These are phyloP conservation scores for Neurospora sp. DNA, from an alignment of 495 filamentous ascomycete species.

Conservation along the genomic window DNA sequence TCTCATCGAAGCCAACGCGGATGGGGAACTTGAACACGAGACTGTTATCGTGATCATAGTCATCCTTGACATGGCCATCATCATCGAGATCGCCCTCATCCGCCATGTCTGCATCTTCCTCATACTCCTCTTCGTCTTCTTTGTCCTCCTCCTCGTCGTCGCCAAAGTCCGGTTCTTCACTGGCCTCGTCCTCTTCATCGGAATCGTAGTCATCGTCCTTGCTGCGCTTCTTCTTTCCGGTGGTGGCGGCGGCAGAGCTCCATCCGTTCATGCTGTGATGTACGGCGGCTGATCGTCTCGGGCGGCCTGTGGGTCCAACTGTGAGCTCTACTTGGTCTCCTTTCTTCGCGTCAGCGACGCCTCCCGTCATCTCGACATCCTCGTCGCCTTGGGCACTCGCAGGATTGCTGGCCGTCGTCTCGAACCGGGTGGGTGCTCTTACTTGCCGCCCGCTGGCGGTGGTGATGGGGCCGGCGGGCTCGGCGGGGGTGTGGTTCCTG, in stretches of 20 bases:
- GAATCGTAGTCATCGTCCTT: conserved; percentile 62
- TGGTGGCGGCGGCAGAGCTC: conserved; percentile 22
- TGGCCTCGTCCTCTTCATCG: conserved; percentile 58
- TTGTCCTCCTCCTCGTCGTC: conserved; percentile 42
- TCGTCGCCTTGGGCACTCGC: conserved; percentile 27
- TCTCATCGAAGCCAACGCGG: conserved; percentile 18
- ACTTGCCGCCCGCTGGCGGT: conserved; percentile 89
- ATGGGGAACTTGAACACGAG: conserved; percentile 57
- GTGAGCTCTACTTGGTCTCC: conserved; percentile 11
- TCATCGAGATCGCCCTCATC: conserved; percentile 44
- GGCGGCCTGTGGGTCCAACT: conserved; percentile 23
- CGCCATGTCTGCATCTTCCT: conserved; percentile 45
- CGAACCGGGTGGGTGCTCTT: conserved; percentile 62
- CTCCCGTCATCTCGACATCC: conserved; percentile 14
- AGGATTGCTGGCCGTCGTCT: conserved; percentile 48
- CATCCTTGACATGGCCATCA: conserved; percentile 8
- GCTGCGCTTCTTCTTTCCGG: conserved; percentile 43
- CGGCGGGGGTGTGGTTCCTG: conserved; percentile 57
- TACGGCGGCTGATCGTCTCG: conserved; percentile 30
- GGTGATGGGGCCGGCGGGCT: conserved; percentile 61
- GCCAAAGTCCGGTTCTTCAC: conserved; percentile 47
- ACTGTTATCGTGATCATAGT: conserved; percentile 27
- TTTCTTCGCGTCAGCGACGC: conserved; percentile 3
- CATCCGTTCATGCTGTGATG: conserved; percentile 35
- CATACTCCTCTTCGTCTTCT: conserved; percentile 49